Percentiles rank a stretch among this genome's conserved stretches.
phyloP scores from a whole-genome alignment of 495 filamentous ascomycete genomes.

The Penicillium paradoxum region DNA sequence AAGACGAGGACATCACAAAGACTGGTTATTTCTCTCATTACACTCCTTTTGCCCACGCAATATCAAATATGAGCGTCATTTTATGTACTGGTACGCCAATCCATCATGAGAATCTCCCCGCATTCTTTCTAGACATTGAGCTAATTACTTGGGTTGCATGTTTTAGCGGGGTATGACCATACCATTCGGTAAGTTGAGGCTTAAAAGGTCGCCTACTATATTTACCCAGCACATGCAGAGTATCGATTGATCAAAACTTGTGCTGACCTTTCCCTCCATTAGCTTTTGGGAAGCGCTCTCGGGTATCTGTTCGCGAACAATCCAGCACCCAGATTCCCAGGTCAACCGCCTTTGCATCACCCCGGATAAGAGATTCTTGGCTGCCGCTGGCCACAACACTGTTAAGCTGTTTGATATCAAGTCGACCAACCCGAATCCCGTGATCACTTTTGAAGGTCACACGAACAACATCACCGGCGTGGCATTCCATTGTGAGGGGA shows the following conservation, averaged over 20 bases:
- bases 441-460: conserved; percentile 92
- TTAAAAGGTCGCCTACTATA: not conserved
- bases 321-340: conserved; percentile 96
- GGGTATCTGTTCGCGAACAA: conserved; percentile 94
- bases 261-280: conserved; percentile 2
- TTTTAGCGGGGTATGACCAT: conserved; percentile 92
- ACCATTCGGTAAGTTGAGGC: conserved; percentile 74
- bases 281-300: conserved; percentile 99
- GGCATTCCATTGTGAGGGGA: conserved; percentile 95
- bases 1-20: not conserved
- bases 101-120: conserved; percentile 13
- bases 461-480: conserved; percentile 93
- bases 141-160: conserved; percentile 23
- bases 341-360: conserved; percentile 98
- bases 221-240: not conserved
- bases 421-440: conserved; percentile 86
- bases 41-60: not conserved
- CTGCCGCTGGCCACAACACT: conserved; percentile 88
- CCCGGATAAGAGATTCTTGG: conserved; percentile 92
- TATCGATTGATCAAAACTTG: not conserved
- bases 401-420: conserved; percentile 98
- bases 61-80: conserved; percentile 72
- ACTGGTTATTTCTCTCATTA: not conserved
- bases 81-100: conserved; percentile 71
- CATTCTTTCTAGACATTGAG: conserved; percentile 21